Percentiles rank a stretch among this genome's conserved stretches.
Conservation (phyloP, 192 early-diverging fungal genomes). For the Gonapodya sp. region DNA sequence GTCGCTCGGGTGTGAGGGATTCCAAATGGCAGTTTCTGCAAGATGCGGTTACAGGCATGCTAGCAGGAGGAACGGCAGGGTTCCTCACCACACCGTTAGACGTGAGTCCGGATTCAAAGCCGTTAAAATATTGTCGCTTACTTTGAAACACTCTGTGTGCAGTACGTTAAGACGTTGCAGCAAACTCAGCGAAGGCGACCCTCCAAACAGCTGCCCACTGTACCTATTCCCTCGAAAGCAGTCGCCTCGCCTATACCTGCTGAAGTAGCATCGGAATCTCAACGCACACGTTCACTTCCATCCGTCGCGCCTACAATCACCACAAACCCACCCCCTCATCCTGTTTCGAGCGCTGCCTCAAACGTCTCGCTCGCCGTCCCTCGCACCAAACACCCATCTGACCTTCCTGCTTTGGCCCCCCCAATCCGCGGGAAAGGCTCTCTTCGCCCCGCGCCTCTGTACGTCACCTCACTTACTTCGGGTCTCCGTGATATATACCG, state of each 20-base stretch:
- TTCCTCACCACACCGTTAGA: neutral
- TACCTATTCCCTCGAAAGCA: neutral
- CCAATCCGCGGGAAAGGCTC: neutral
- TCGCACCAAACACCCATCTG: neutral
- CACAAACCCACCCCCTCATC: neutral
- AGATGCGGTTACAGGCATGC: neutral
- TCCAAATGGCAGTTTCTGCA: neutral
- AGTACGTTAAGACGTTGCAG: neutral
- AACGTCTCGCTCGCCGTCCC: neutral
- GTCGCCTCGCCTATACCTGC: neutral
- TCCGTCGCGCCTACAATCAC: neutral
- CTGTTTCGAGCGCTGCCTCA: no score
- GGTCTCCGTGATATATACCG: neutral
- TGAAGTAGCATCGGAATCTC: neutral
- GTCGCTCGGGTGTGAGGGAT: neutral
- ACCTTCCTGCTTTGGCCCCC: neutral
- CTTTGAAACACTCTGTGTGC: no score
- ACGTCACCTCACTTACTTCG: neutral
- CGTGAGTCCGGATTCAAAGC: neutral
- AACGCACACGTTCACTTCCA: neutral
- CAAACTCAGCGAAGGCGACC: neutral
- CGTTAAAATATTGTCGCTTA: no score
- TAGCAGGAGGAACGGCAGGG: neutral
- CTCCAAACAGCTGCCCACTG: neutral
- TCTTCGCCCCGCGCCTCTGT: neutral